Base-by-base conservation (phyloP, 192 early-diverging fungal genomes). In the Pilobolus umbonatus region DNA sequence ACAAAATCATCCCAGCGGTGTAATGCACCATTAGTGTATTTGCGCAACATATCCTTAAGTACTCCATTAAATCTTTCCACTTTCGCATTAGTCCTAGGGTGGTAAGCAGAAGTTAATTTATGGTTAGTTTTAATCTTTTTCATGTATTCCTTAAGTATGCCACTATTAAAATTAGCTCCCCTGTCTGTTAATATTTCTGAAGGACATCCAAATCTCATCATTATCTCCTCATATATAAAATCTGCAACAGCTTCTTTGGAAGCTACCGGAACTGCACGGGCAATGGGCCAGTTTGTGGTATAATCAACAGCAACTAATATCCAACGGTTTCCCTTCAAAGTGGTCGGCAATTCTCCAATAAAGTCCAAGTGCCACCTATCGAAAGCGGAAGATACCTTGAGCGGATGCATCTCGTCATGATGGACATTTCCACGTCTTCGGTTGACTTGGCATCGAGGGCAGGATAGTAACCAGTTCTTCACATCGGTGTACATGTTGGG, bases 231-330 rank as follows among this genome's bases (percentile, higher is more conserved):
- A 35, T 66, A 62, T 0, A 66, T 46, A 26, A 72, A 72, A 0
- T 44, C 46, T 0, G 55, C 69, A 38, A 55, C 34, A 5, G 55
- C 38, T 22, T 50, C 51, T 4, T 48, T 61, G n/a, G 59, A 57
- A 1, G 61, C 57, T 0, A 48, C 57, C 12, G 40, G 52, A 2
- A 72, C 30, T 17, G 64, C 64, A 0, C 54, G 40, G 2, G 64
- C 60, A 42, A 66, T 42, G 0, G 60, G 63, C 64, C 69, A 71
- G 26, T 62, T 62, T n/a, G 61, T 72, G 0, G 55, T 26, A 51
- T 66, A 67, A n/a, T 72, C 70, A 12, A 62, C 61, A 36, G 57
- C 70, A 1, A 60, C 31, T 0, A 72, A 12, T 0, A 71, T 48
- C 56, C 60, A 71, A 0, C 35, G 19, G 40, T 70, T 70, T 8